phyloP scores from a whole-genome alignment of 129 eudicot genomes.

The Scalesia atractyloides region DNA sequence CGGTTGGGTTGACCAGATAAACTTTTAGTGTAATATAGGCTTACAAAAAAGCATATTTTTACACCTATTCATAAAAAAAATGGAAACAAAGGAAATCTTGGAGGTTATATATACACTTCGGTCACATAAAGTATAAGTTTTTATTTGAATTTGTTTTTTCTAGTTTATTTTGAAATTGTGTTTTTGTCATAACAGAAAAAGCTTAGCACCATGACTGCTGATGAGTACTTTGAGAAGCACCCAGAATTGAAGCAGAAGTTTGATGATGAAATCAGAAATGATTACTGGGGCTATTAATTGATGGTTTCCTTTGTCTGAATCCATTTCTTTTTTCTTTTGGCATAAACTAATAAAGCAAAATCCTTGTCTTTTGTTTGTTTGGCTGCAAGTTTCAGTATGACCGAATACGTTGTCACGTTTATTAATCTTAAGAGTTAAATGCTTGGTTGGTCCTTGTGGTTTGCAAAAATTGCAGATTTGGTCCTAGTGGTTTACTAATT shows the following conservation, averaged over 20 bases:
- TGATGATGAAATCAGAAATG: conserved; percentile 93
- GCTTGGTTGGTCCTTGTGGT: too few species aligned
- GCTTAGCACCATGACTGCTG: conserved; percentile 98
- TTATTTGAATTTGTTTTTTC: background rate
- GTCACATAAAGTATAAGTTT: too few species aligned
- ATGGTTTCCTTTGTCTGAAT: conserved; percentile 5
- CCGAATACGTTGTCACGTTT: conserved; percentile 26
- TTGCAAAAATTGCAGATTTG: too few species aligned
- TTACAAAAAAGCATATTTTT: background rate
- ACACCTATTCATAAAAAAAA: background rate
- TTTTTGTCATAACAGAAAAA: conserved; percentile 48
- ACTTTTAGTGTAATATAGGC: background rate
- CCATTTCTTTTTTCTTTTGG: conserved; percentile 3
- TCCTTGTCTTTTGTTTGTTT: background rate
- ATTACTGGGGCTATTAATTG: conserved; percentile 87
- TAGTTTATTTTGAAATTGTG: background rate
- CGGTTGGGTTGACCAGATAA: background rate
- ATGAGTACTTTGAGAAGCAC: conserved; percentile 92
- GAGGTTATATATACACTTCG: background rate
- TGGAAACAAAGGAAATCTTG: background rate
- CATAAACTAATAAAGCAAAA: background rate
- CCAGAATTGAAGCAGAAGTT: conserved; percentile 94
- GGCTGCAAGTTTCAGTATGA: background rate
- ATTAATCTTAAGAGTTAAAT: background rate
- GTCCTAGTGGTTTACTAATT: too few species aligned